Evolutionary conservation across 2,329 filamentous ascomycete species (phyloP), one percentile per base, ranked within the genome.

Genomic region (Ceratocystis alfenasii): DNA sequence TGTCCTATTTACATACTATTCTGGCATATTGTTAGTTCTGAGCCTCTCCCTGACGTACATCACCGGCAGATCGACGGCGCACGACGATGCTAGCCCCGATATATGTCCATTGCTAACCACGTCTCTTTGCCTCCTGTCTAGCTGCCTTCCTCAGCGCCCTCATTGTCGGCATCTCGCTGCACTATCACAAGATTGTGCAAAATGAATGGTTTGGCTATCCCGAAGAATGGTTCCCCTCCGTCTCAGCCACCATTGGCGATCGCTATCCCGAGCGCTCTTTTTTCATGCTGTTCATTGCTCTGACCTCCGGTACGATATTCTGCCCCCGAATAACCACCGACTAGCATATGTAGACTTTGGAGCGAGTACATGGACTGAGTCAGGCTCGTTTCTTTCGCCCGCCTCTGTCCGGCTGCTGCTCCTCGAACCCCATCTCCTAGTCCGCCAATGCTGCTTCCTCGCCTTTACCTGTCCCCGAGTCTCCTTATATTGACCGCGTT

Each of bases 131-230:
- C 48, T 36, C n/a, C 20, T 30, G 50, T 71, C 28, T 36, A 90
- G 87, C 83, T 72, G 92, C 93, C 66, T 97, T 97, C 74, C 70
- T 95, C 69, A 90, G 90, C 74, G 93, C 93, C 68, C 80, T 97
- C 70, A 75, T 93, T 66, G 86, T 95, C 68, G 93, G 93, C 70
- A 79, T 87, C 66, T 82, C 80, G 65, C 82, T 99, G 62, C 94
- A 99, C 77, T 97, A 94, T 78, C 84, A 88, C 73, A 99, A 99
- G 79, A 99, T 99, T 71, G 94, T 99, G 66, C 81, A 96, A 76
- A 99, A 99, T 77, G 91, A 99, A 76, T 89, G 92, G 78, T 95
- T 91, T 76, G 90, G 90, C 71, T 96, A 95, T 74, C 92, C 92
- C 1, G 81, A 95, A 70, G 92, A 96, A 80, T 96, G 92, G 92